Evolutionary conservation across 805 yeast genomes (phyloP).

Genomic region (Metschnikowia gelsemii): DNA sequence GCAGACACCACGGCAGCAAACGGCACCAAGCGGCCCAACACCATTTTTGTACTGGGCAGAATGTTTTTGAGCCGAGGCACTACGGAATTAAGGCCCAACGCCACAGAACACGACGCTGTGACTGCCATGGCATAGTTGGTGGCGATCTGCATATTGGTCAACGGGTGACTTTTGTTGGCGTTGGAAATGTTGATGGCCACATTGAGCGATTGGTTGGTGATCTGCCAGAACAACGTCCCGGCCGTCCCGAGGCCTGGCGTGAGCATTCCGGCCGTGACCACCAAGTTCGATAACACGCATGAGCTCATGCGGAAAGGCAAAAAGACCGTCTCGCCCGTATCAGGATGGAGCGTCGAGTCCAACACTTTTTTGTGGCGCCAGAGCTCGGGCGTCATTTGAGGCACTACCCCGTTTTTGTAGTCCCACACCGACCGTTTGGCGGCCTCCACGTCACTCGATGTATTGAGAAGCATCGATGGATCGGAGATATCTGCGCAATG

Average conservation of each 20-base stretch:
- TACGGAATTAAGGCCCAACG: constrained; percentile 83
- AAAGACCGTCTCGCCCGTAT: constrained; percentile 88
- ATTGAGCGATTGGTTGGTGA: constrained; percentile 93
- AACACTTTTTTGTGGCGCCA: constrained; percentile 87
- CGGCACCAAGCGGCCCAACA: constrained; percentile 87
- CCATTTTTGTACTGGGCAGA: constrained; percentile 65
- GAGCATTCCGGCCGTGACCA: constrained; percentile 96
- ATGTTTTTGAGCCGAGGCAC: constrained; percentile 81
- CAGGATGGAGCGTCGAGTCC: constrained; percentile 95
- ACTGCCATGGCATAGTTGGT: constrained; percentile 87
- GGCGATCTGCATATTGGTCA: constrained; percentile 72
- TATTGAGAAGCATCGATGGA: constrained; percentile 82
- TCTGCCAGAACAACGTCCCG: constrained; percentile 96
- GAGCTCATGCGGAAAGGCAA: constrained; percentile 97
- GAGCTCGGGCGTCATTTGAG: constrained; percentile 69
- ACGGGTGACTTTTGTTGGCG: constrained; percentile 91
- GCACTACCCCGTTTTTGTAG: constrained; percentile 66
- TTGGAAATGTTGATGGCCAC: constrained; percentile 97
- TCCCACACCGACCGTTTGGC: constrained; percentile 69
- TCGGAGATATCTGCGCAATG: constrained; percentile 93
- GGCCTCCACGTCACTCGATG: constrained; percentile 56
- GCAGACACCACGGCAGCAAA: constrained; percentile 99
- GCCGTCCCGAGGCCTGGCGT: constrained; percentile 88
- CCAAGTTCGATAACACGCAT: constrained; percentile 87
- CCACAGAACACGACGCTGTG: constrained; percentile 91